Percentiles rank a stretch among this genome's conserved stretches.
These are phyloP conservation scores for Talaromyces rugulosus DNA, from an alignment of 2,329 filamentous ascomycete genomes.

Conservation along the genomic window DNA sequence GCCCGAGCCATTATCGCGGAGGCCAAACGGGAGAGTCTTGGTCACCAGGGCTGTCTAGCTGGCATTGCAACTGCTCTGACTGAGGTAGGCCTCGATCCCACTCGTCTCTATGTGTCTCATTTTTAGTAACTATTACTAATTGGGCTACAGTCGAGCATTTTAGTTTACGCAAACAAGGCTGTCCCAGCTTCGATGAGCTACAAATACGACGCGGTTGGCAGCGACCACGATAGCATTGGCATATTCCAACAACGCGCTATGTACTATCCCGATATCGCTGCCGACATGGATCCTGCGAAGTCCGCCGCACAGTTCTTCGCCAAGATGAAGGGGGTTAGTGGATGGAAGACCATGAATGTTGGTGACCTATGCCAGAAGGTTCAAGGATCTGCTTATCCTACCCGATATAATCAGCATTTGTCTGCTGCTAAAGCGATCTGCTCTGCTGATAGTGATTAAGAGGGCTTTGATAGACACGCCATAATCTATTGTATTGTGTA, in stretches of 20 bases:
- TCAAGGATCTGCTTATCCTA: constrained; percentile 19
- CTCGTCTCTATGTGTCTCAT: no score
- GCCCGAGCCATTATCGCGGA: constrained; percentile 18
- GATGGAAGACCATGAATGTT: constrained; percentile 19
- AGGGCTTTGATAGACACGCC: no score
- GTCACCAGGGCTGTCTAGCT: constrained; percentile 18
- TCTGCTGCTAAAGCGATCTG: not conserved
- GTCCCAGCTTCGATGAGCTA: constrained; percentile 20
- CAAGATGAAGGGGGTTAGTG: constrained; percentile 16
- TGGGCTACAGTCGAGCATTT: constrained; percentile 14
- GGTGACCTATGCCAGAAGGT: constrained; percentile 21
- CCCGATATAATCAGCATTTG: not conserved
- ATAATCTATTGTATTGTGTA: no score
- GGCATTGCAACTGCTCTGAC: constrained; percentile 20
- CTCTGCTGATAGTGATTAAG: not conserved
- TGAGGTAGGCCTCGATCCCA: constrained; percentile 12
- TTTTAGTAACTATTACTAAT: not conserved
- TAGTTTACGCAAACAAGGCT: constrained; percentile 18
- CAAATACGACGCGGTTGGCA: constrained; percentile 17
- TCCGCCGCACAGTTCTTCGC: constrained; percentile 20
- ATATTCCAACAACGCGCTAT: constrained; percentile 22
- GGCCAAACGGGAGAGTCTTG: constrained; percentile 16
- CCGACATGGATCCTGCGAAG: constrained; percentile 18
- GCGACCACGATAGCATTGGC: constrained; percentile 21
- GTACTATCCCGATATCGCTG: constrained; percentile 18